These are phyloP conservation scores for Aspergillus puulaauensis DNA, from an alignment of 2,329 filamentous ascomycete genomes.

Conservation along the genomic window DNA sequence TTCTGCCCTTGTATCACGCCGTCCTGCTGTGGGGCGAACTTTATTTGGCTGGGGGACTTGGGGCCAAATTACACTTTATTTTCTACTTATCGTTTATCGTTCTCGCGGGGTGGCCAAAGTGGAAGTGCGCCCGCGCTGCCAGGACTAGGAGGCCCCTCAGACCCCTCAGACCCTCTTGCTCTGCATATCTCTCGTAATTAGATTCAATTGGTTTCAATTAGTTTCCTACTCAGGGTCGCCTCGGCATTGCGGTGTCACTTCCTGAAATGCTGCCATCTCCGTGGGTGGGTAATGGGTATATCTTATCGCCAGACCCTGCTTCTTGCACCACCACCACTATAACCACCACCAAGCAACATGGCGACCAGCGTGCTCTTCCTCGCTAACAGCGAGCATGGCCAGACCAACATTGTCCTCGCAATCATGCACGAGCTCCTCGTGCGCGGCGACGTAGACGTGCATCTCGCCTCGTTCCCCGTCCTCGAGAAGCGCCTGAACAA, in stretches of 20 bases:
- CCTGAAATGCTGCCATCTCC: no score
- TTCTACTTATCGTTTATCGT: no score
- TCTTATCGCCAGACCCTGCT: background rate
- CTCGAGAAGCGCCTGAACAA: conserved; percentile 35
- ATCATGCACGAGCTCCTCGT: conserved; percentile 42
- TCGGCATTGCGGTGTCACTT: background rate
- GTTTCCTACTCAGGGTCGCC: background rate
- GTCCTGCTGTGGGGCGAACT: background rate
- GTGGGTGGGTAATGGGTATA: background rate
- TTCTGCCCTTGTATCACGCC: background rate
- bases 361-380: conserved; percentile 40
- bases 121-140: no score
- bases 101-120: no score
- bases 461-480: conserved; percentile 46
- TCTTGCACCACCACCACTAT: background rate
- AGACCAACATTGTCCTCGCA: conserved; percentile 50
- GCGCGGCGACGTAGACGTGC: conserved; percentile 40
- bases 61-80: no score
- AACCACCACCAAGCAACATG: background rate
- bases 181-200: no score
- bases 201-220: no score
- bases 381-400: conserved; percentile 48
- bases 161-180: no score
- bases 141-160: no score
- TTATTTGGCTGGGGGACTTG: no score